Conservation (phyloP, 257 asterid genomes). For the Rhazya stricta region DNA sequence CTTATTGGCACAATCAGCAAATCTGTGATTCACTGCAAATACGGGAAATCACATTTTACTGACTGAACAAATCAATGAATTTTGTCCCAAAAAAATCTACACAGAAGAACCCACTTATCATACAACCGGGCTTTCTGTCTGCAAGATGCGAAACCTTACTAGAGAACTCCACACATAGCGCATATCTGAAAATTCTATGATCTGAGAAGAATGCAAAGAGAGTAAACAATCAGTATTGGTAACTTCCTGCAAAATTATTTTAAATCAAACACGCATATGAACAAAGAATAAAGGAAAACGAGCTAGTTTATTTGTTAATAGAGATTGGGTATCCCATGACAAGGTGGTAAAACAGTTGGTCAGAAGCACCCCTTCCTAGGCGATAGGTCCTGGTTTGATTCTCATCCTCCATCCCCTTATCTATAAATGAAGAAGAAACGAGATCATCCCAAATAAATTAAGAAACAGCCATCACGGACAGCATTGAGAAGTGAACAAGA, state of each 20-base stretch:
- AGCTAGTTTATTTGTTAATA: not conserved
- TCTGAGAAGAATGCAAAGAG: not conserved
- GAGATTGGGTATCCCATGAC: not conserved
- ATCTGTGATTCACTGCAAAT: constrained; percentile 13
- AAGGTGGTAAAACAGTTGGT: too few relatives aligned
- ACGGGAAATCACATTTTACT: constrained; percentile 51
- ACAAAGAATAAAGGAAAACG: not conserved
- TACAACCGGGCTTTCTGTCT: not conserved
- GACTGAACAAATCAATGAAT: constrained; percentile 50
- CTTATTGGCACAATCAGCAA: constrained; percentile 10
- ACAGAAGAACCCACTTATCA: constrained; percentile 11
- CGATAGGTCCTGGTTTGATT: too few relatives aligned
- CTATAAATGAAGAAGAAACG: too few relatives aligned
- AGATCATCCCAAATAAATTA: not conserved
- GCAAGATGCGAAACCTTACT: not conserved
- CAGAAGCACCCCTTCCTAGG: too few relatives aligned
- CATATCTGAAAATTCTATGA: not conserved
- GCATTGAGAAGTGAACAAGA: not conserved
- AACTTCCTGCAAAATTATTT: not conserved
- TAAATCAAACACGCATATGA: not conserved
- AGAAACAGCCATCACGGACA: not conserved
- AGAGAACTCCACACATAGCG: not conserved
- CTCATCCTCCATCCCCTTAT: too few relatives aligned
- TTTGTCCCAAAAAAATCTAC: constrained; percentile 31
- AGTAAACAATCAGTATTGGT: not conserved